Evolutionary conservation across 805 yeast genomes (phyloP), one percentile per base, ranked within the genome.

Genomic region (Metahyphopichia silvanorum): DNA sequence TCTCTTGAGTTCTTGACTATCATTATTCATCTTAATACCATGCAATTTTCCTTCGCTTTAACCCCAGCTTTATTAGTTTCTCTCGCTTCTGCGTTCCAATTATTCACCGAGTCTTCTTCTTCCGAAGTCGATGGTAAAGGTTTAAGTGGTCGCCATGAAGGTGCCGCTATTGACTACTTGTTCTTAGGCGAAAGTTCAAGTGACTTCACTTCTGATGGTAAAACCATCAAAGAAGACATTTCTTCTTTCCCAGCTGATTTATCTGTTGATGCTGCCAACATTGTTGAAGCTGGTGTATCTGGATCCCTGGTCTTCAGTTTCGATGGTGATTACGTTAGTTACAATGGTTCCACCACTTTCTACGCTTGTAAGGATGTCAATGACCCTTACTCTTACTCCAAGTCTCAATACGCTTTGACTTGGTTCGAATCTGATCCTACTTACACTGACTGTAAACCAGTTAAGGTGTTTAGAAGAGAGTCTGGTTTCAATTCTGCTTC

Each of bases 121-220:
- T 16, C 48, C 5, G 40, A 34, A 6, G 32, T 66, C 31, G 37
- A 61, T 36, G 60, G 59, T 22, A 34, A 48, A 13, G 59, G 55
- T 27, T 36, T 65, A 24, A 38, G 47, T 29, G 37, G 55, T 20
- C 36, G 37, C 25, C 76, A 68, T 44, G 70, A 62, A 45, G 75
- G 74, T 43, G 75, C 75, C 32, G 75, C 63, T 33, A 47, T 66
- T 37, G 51, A 58, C 53, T 70, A 66, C 49, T 43, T 63, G 21
- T 57, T 62, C 51, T 38, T 61, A 27, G 55, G 55, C 14, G 23
- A 35, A 12, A 35, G 33, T 16, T 46, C 57, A 23, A 44, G 39
- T 18, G 38, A 38, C 9, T 40, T 53, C 20, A 30, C 40, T 28
- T 60, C 53, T 42, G 49, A 51, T 21, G 42, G 38, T 10, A 29